These are phyloP conservation scores for Pseudogymnoascus pannorum DNA, from an alignment of 2,329 filamentous ascomycete genomes.

Conservation along the genomic window DNA sequence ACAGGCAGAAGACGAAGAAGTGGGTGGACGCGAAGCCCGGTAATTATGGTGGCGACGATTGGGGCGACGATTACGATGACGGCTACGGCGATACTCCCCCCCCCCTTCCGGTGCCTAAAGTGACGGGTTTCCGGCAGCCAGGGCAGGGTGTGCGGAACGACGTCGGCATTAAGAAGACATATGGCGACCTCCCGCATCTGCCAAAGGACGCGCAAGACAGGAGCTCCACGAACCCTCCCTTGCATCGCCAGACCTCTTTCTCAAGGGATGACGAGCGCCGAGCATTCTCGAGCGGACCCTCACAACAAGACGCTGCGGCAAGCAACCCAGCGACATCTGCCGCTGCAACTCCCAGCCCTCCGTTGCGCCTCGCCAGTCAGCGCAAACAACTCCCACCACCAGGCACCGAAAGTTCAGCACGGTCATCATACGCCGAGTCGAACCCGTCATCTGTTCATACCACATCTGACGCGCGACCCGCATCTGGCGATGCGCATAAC, in stretches of 20 bases:
- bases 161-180: constrained; percentile 20
- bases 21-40: constrained; percentile 86
- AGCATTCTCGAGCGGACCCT: constrained; percentile 36
- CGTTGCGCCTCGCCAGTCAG: constrained; percentile 22
- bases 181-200: constrained; percentile 26
- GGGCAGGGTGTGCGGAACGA: constrained; percentile 26
- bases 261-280: constrained; percentile 46
- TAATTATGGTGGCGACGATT: constrained; percentile 88
- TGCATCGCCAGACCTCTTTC: constrained; percentile 40
- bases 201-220: constrained; percentile 13
- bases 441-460: constrained; percentile 17
- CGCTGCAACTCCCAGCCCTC: constrained; percentile 13
- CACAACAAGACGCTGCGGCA: constrained; percentile 4
- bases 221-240: constrained; percentile 11
- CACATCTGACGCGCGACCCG: constrained; percentile 18
- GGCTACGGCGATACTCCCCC: constrained; percentile 39
- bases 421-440: constrained; percentile 11
- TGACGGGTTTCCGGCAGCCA: constrained; percentile 37
- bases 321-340: constrained; percentile 13
- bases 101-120: constrained; percentile 32
- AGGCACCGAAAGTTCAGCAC: background rate
- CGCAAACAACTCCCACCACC: constrained; percentile 15
- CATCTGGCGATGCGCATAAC: constrained; percentile 17
- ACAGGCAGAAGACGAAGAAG: constrained; percentile 83
- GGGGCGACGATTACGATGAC: constrained; percentile 68